Evolutionary conservation across 1,284 basidiomycete species (phyloP).

Genomic region (Leccinum pachyderme): DNA sequence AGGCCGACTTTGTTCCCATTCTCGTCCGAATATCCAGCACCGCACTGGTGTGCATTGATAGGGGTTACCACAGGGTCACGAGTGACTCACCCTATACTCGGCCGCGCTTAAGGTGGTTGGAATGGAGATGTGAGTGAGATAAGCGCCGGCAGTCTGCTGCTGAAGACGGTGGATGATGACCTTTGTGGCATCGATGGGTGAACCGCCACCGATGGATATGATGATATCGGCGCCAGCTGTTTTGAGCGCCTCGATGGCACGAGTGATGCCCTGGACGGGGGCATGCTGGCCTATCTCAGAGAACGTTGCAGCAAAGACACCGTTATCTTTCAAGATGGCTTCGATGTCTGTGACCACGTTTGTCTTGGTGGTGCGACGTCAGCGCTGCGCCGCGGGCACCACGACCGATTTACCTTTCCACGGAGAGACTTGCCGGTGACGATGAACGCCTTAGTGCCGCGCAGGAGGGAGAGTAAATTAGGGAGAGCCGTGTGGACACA

Average conservation of each 20-base stretch:
- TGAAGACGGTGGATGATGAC: slow-evolving; percentile 63
- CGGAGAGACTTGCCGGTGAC: slow-evolving; percentile 70
- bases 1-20: slow-evolving; percentile 65
- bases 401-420: slow-evolving; percentile 47
- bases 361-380: slow-evolving; percentile 43
- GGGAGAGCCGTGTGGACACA: slow-evolving; percentile 59
- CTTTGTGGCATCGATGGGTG: slow-evolving; percentile 76
- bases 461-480: slow-evolving; percentile 52
- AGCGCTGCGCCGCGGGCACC: neutral
- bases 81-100: slow-evolving; percentile 58
- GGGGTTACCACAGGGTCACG: neutral
- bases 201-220: slow-evolving; percentile 76
- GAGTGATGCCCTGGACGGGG: slow-evolving; percentile 67
- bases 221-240: slow-evolving; percentile 62
- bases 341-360: slow-evolving; percentile 63
- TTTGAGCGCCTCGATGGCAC: slow-evolving; percentile 57
- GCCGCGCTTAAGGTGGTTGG: slow-evolving; percentile 83
- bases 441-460: slow-evolving; percentile 60
- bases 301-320: slow-evolving; percentile 66
- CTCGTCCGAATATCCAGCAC: slow-evolving; percentile 75
- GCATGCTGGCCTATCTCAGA: slow-evolving; percentile 76
- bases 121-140: slow-evolving; percentile 62
- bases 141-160: slow-evolving; percentile 48
- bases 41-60: slow-evolving; percentile 38
- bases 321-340: slow-evolving; percentile 50